These are phyloP conservation scores for Saccharomycopsis crataegensis DNA, from an alignment of 1,139 yeast genomes.

Conservation along the genomic window DNA sequence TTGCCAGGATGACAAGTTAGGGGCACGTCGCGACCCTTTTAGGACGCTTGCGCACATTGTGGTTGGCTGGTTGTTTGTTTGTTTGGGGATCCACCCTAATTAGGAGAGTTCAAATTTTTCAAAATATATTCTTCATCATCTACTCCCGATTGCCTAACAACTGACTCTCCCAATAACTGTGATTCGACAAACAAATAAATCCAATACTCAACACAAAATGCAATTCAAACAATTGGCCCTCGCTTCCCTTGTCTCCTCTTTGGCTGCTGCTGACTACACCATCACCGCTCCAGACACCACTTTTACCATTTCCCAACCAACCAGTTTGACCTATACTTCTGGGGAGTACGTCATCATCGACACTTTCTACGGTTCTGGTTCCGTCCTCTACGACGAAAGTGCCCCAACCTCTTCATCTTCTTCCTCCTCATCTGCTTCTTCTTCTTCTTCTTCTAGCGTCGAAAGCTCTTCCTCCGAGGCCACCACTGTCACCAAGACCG, in stretches of 20 bases:
- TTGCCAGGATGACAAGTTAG: too few species aligned
- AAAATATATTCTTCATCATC: too few species aligned
- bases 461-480: background rate
- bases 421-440: background rate
- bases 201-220: background rate
- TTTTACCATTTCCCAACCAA: constrained; percentile 6
- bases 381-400: constrained; percentile 1
- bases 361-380: constrained; percentile 10
- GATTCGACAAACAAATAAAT: too few species aligned
- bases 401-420: constrained; percentile 2
- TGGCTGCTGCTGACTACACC: constrained; percentile 7
- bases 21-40: too few species aligned
- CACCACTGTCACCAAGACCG: constrained; percentile 2
- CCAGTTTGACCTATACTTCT: constrained; percentile 6
- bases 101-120: too few species aligned
- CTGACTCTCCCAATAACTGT: too few species aligned
- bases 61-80: too few species aligned
- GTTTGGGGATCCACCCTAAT: too few species aligned
- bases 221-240: background rate
- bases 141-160: too few species aligned
- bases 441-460: background rate
- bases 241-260: background rate
- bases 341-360: constrained; percentile 4
- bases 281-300: constrained; percentile 10
- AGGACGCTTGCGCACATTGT: too few species aligned